Percentiles rank a stretch among this genome's conserved stretches.
These are phyloP conservation scores for Verticillium alfalfae DNA, from an alignment of 2,329 filamentous ascomycete species.

Conservation along the genomic window DNA sequence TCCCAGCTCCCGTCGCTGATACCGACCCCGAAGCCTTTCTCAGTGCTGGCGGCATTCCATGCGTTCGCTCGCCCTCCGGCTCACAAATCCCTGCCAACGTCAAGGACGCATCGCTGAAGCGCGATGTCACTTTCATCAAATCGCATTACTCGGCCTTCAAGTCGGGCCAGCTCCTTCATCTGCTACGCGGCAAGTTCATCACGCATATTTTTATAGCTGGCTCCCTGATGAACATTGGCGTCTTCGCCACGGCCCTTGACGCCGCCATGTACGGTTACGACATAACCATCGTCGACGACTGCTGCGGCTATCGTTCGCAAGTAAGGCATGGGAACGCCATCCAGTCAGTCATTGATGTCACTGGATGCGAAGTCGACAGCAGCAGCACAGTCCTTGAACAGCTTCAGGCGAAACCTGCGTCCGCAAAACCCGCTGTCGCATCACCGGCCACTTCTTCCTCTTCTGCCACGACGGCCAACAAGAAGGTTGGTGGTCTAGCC, in stretches of 20 bases:
- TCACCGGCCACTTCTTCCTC: background rate
- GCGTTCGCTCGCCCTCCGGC: constrained; percentile 41
- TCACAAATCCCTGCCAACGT: constrained; percentile 37
- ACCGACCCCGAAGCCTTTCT: constrained; percentile 39
- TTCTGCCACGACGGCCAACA: constrained; percentile 3
- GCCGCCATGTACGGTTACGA: constrained; percentile 81
- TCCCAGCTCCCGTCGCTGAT: constrained; percentile 15
- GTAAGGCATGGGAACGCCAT: constrained; percentile 66
- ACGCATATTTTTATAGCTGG: constrained; percentile 89
- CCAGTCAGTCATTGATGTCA: constrained; percentile 64
- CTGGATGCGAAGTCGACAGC: constrained; percentile 64
- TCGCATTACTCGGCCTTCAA: constrained; percentile 85
- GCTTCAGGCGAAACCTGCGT: constrained; percentile 5
- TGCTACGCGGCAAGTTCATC: constrained; percentile 78
- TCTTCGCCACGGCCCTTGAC: constrained; percentile 88
- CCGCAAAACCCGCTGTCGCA: background rate
- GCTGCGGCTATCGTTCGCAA: constrained; percentile 72
- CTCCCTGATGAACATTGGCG: constrained; percentile 77
- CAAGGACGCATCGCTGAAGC: constrained; percentile 35
- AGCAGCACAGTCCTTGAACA: constrained; percentile 10
- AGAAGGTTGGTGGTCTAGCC: background rate
- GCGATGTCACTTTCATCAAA: constrained; percentile 56
- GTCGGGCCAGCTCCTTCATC: constrained; percentile 64
- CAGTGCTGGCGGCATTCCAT: constrained; percentile 31
- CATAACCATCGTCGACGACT: constrained; percentile 86